Percentiles rank a stretch among this genome's conserved stretches.
phyloP scores from a whole-genome alignment of 805 yeast species.

The Naumovozyma castellii region DNA sequence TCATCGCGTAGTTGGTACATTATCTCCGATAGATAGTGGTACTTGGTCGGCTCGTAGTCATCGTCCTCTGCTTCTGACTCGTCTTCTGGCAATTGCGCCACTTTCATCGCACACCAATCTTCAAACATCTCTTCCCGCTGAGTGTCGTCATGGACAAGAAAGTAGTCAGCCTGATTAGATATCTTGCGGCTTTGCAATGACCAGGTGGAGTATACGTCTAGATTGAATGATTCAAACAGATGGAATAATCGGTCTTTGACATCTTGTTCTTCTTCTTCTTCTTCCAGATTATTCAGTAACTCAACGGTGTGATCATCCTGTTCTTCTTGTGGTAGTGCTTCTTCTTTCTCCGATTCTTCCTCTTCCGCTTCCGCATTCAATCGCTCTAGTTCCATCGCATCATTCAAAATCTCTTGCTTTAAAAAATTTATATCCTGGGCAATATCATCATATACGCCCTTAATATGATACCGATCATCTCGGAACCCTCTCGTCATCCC shows the following conservation, averaged over 20 bases:
- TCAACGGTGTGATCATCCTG: slow-evolving; percentile 4
- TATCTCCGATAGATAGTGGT: slow-evolving; percentile 27
- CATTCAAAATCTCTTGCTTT: slow-evolving; percentile 9
- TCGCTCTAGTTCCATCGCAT: slow-evolving; percentile 1
- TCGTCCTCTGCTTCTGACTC: slow-evolving; percentile 9
- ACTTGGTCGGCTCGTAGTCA: slow-evolving; percentile 22
- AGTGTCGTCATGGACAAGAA: slow-evolving; percentile 27
- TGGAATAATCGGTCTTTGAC: slow-evolving; percentile 9
- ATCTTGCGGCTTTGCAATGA: slow-evolving; percentile 35
- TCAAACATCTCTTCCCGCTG: slow-evolving; percentile 35
- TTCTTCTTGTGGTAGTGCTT: slow-evolving; percentile 9
- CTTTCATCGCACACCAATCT: slow-evolving; percentile 34
- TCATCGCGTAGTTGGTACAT: slow-evolving; percentile 14
- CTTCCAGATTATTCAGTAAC: slow-evolving; percentile 1
- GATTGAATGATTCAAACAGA: slow-evolving; percentile 27
- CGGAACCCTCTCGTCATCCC: slow-evolving; percentile 20
- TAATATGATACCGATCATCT: slow-evolving; percentile 2
- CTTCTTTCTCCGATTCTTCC: slow-evolving; percentile 1
- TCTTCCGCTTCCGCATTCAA: slow-evolving; percentile 5
- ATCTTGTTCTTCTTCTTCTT: slow-evolving; percentile 6
- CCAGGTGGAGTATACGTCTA: slow-evolving; percentile 44
- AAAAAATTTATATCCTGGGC: slow-evolving; percentile 9
- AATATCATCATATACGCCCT: slow-evolving; percentile 11
- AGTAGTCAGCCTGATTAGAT: slow-evolving; percentile 37
- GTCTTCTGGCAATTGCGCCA: too few relatives aligned